phyloP scores from a whole-genome alignment of 2,329 filamentous ascomycete species.

The Didymella pomorum region DNA sequence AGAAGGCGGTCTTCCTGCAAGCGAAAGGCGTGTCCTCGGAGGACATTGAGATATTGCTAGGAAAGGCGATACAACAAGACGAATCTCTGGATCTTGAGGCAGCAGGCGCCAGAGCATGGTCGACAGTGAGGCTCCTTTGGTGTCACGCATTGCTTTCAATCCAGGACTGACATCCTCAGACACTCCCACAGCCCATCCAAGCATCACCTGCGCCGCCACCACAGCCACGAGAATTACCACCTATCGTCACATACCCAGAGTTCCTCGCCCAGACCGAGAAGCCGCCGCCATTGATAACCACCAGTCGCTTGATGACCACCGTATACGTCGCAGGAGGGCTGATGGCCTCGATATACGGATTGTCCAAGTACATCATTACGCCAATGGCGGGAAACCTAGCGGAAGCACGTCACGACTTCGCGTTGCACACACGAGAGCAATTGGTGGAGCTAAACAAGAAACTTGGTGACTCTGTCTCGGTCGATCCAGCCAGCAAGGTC shows the following conservation, averaged over 20 bases:
- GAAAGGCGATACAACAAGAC: constrained; percentile 31
- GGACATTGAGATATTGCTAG: constrained; percentile 74
- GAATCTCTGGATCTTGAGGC: constrained; percentile 27
- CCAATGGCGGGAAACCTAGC: constrained; percentile 66
- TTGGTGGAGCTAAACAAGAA: constrained; percentile 65
- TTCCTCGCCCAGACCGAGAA: constrained; percentile 67
- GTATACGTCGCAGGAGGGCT: constrained; percentile 65
- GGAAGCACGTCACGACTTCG: constrained; percentile 65
- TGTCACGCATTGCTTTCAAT: not conserved
- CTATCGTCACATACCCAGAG: constrained; percentile 73
- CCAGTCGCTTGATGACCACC: constrained; percentile 63
- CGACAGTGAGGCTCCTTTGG: constrained; percentile 28
- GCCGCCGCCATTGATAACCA: constrained; percentile 66
- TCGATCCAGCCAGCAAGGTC: constrained; percentile 59
- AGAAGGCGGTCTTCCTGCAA: constrained; percentile 78
- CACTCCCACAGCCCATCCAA: constrained; percentile 26
- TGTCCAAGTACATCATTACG: constrained; percentile 72
- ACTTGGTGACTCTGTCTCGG: constrained; percentile 67
- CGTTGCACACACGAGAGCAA: constrained; percentile 60
- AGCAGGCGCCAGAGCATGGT: constrained; percentile 39
- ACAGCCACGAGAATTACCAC: constrained; percentile 58
- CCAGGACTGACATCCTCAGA: constrained; percentile 27
- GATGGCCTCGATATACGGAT: constrained; percentile 70
- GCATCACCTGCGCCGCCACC: constrained; percentile 25
- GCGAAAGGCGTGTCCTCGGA: constrained; percentile 74